Conservation (phyloP, 805 yeast genomes). For the Zygosaccharomyces gambellarensis region DNA sequence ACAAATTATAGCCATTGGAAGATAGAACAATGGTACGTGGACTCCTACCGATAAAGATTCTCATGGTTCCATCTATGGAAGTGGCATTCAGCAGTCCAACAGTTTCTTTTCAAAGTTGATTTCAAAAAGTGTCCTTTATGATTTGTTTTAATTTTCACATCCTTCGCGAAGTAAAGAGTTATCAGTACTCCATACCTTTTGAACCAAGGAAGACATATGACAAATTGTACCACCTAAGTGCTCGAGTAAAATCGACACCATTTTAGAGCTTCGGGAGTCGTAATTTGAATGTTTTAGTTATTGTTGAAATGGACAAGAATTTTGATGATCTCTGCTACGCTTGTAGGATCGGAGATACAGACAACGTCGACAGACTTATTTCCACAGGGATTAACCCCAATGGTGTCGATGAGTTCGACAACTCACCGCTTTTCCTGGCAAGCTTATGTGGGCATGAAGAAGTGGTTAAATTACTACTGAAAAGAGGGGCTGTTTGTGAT, state of each 20-base stretch:
- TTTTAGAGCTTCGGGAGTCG: not conserved
- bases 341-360: slow-evolving; percentile 65
- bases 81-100: not conserved
- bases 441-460: slow-evolving; percentile 69
- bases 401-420: slow-evolving; percentile 64
- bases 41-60: slow-evolving; percentile 52
- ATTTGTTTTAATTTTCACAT: not conserved
- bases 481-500: slow-evolving; percentile 71
- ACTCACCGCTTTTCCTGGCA: slow-evolving; percentile 69
- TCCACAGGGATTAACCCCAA: slow-evolving; percentile 46
- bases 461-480: slow-evolving; percentile 56
- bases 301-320: slow-evolving; percentile 21
- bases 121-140: not conserved
- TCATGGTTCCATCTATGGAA: slow-evolving; percentile 39
- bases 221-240: not conserved
- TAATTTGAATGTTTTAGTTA: not conserved
- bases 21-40: slow-evolving; percentile 70
- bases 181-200: not conserved
- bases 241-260: not conserved
- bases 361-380: slow-evolving; percentile 53
- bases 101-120: not conserved
- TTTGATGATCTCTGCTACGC: slow-evolving; percentile 54
- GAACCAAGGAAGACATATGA: not conserved
- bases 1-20: slow-evolving; percentile 53
- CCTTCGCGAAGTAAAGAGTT: slow-evolving; percentile 2